Evolutionary conservation across 2,329 filamentous ascomycete species (phyloP).

Genomic region (Sclerotinia sclerotiorum): DNA sequence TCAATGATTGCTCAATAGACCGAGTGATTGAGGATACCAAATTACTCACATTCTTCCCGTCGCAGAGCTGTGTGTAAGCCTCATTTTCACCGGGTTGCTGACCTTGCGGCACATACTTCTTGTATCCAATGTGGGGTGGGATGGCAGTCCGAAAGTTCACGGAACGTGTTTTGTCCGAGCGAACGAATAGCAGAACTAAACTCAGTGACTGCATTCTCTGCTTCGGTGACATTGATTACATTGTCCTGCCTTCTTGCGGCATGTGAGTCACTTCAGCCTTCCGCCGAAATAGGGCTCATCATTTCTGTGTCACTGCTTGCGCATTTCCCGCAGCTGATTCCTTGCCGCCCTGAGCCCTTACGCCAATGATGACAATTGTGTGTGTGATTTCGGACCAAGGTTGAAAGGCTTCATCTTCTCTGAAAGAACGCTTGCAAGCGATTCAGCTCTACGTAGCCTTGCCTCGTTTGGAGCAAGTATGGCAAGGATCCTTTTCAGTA

Average conservation of each 20-base stretch:
- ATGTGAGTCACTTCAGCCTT: neutral
- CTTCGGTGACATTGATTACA: neutral
- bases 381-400: neutral
- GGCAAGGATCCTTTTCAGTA: neutral
- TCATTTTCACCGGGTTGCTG: neutral
- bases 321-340: neutral
- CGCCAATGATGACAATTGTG: neutral
- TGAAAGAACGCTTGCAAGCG: neutral
- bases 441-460: neutral
- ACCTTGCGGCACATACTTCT: constrained; percentile 62
- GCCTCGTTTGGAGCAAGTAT: neutral
- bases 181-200: neutral
- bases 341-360: neutral
- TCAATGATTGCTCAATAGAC: neutral
- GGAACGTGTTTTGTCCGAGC: neutral
- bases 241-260: neutral
- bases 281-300: neutral
- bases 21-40: neutral
- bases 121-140: constrained; percentile 65
- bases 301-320: neutral
- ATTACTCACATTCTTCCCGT: neutral
- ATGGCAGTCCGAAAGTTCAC: neutral
- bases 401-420: neutral
- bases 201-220: neutral
- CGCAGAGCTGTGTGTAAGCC: neutral